These are phyloP conservation scores for Solanum medicagineum DNA, from an alignment of 257 asterid species.

Conservation along the genomic window DNA sequence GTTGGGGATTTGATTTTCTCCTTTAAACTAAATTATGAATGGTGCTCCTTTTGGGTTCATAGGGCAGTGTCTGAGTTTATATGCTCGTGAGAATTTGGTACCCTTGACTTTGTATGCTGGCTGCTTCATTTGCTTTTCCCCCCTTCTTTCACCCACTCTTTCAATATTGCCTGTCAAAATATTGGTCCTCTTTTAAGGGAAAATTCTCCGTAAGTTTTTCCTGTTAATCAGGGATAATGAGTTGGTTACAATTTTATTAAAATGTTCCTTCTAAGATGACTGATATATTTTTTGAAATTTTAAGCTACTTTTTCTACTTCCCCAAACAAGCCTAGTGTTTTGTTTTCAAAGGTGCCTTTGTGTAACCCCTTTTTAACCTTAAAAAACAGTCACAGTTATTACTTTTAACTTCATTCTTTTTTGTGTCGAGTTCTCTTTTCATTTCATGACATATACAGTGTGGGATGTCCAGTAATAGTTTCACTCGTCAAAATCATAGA, in stretches of 20 bases:
- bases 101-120: neutral
- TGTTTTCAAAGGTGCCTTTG: neutral
- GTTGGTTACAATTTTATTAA: neutral
- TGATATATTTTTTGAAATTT: neutral
- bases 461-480: neutral
- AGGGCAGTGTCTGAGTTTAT: neutral
- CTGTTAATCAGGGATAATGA: neutral
- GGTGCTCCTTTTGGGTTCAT: neutral
- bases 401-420: neutral
- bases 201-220: neutral
- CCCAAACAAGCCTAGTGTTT: neutral
- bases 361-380: neutral
- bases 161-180: neutral
- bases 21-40: neutral
- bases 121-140: neutral
- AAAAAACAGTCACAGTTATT: neutral
- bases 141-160: neutral
- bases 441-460: neutral
- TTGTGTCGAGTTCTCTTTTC: neutral
- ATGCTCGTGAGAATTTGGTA: neutral
- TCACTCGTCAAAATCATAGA: neutral
- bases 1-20: constrained; percentile 19
- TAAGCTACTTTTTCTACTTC: neutral
- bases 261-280: neutral
- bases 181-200: neutral